These are phyloP conservation scores for Thermothielavioides terrestris DNA, from an alignment of 495 filamentous ascomycete genomes.

Conservation along the genomic window DNA sequence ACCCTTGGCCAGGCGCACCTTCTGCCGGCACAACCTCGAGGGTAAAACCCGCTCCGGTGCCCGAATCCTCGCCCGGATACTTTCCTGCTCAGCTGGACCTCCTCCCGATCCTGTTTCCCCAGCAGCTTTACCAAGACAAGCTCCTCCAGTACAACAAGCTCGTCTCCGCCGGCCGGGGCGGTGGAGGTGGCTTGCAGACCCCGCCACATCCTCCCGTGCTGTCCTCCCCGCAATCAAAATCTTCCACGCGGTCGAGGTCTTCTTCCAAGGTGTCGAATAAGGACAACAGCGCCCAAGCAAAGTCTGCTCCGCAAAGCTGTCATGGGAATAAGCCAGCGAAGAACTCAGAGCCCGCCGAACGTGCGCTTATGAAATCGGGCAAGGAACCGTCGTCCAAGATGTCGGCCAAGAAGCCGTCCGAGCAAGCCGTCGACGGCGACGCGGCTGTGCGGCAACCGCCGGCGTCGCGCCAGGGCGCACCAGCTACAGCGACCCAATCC, in stretches of 20 bases:
- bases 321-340: slow-evolving; percentile 50
- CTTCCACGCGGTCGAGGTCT: slow-evolving; percentile 41
- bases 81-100: slow-evolving; percentile 37
- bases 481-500: slow-evolving; percentile 52
- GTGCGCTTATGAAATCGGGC: slow-evolving; percentile 44
- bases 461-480: slow-evolving; percentile 23
- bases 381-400: slow-evolving; percentile 42
- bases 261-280: slow-evolving; percentile 46
- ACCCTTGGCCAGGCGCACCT: slow-evolving; percentile 31
- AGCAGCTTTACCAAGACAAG: slow-evolving; percentile 45
- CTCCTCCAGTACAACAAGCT: slow-evolving; percentile 49
- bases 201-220: slow-evolving; percentile 39
- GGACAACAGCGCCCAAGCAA: slow-evolving; percentile 33
- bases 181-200: slow-evolving; percentile 35
- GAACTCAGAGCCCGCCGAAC: slow-evolving; percentile 44
- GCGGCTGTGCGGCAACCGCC: slow-evolving; percentile 28
- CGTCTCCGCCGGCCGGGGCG: slow-evolving; percentile 41
- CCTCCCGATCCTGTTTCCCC: slow-evolving; percentile 40
- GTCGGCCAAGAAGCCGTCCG: slow-evolving; percentile 37
- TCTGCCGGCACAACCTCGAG: slow-evolving; percentile 20
- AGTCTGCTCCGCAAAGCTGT: slow-evolving; percentile 39
- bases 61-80: slow-evolving; percentile 21
- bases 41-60: slow-evolving; percentile 14
- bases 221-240: slow-evolving; percentile 40
- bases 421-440: slow-evolving; percentile 22